Conservation (phyloP, 768 basidiomycete species). For the Mycena metata region DNA sequence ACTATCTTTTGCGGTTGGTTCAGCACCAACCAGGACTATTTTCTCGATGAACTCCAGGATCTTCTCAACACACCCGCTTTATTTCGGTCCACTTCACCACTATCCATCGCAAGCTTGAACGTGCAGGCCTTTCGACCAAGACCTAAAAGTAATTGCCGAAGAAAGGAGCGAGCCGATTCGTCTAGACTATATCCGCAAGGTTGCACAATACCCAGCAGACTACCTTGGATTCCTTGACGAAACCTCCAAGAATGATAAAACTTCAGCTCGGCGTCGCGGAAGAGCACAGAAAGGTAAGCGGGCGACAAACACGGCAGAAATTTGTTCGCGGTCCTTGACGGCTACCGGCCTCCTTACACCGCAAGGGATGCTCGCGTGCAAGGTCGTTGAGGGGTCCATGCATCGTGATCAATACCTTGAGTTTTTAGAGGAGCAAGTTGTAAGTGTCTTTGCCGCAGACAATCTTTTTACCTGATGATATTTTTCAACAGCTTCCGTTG, state of each 20-base stretch:
- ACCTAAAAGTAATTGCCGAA: conserved; percentile 46
- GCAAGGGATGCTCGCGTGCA: not conserved
- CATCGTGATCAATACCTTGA: conserved; percentile 15
- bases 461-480: not conserved
- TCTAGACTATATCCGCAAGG: too few species aligned
- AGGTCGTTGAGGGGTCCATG: conserved; percentile 22
- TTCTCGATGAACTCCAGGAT: conserved; percentile 48
- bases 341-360: conserved; percentile 2
- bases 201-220: too few species aligned
- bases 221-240: too few species aligned
- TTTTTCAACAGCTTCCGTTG: not conserved
- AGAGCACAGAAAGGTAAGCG: not conserved
- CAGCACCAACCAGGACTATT: conserved; percentile 47
- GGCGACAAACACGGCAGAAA: not conserved
- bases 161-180: too few species aligned
- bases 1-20: too few species aligned
- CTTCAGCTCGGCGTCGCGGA: too few species aligned
- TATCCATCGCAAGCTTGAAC: conserved; percentile 46
- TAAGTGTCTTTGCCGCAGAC: not conserved
- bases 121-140: conserved; percentile 44
- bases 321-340: not conserved
- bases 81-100: conserved; percentile 51
- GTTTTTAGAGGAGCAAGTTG: conserved; percentile 18
- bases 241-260: too few species aligned
- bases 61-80: conserved; percentile 45